Conservation (phyloP, 2,329 filamentous ascomycete genomes). For the Fusarium xylarioides region DNA sequence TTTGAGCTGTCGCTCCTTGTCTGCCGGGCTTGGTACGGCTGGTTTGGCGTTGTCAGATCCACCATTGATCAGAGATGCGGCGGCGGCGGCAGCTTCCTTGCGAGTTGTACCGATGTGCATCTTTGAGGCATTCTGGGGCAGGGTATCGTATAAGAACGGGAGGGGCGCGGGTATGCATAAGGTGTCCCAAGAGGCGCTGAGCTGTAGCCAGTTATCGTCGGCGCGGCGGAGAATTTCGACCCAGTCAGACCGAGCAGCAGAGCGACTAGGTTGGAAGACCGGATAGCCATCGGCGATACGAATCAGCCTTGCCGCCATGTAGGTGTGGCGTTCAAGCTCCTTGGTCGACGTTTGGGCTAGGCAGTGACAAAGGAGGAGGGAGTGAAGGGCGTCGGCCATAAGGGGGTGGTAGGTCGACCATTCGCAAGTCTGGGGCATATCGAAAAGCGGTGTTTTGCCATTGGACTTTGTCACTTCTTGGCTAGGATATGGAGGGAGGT, state of each 20-base stretch:
- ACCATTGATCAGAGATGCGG: slow-evolving; percentile 30
- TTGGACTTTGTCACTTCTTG: slow-evolving; percentile 47
- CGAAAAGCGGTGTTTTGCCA: slow-evolving; percentile 45
- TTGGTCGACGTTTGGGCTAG: slow-evolving; percentile 81
- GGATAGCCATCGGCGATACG: slow-evolving; percentile 82
- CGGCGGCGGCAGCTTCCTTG: slow-evolving; percentile 31
- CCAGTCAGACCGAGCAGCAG: slow-evolving; percentile 81
- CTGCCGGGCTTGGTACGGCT: slow-evolving; percentile 49
- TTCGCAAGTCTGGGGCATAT: slow-evolving; percentile 44
- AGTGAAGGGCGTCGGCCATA: slow-evolving; percentile 80
- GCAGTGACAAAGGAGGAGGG: slow-evolving; percentile 79
- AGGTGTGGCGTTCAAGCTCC: slow-evolving; percentile 80
- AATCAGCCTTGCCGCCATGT: slow-evolving; percentile 81
- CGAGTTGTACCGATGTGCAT: not conserved
- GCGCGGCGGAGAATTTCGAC: slow-evolving; percentile 75
- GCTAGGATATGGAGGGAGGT: slow-evolving; percentile 73
- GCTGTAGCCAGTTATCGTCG: slow-evolving; percentile 74
- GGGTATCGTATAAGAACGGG: slow-evolving; percentile 44
- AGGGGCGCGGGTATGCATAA: slow-evolving; percentile 72
- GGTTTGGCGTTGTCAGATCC: slow-evolving; percentile 37
- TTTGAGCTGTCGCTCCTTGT: slow-evolving; percentile 66
- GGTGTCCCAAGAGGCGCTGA: slow-evolving; percentile 73
- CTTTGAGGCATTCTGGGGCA: not conserved
- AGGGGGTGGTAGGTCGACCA: slow-evolving; percentile 78
- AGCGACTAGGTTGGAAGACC: slow-evolving; percentile 77